Conservation (phyloP, 805 yeast genomes). For the Schizosaccharomyces pombe region DNA sequence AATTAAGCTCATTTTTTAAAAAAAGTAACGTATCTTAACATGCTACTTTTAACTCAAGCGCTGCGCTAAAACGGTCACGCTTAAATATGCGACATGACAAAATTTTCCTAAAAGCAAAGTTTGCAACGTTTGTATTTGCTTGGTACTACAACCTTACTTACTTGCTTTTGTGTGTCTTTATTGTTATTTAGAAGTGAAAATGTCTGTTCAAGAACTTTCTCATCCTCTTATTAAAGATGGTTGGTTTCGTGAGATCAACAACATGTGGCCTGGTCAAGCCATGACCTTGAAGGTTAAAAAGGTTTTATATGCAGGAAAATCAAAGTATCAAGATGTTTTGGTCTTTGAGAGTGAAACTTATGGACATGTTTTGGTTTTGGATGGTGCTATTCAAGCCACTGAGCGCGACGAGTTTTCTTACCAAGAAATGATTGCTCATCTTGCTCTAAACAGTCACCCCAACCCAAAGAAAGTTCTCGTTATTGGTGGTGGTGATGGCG, state of each 20-base stretch:
- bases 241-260: constrained; percentile 89
- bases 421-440: constrained; percentile 94
- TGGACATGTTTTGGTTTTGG: constrained; percentile 87
- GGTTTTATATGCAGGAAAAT: constrained; percentile 60
- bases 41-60: too few species aligned
- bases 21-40: too few species aligned
- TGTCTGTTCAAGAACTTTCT: not conserved
- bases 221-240: constrained; percentile 31
- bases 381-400: constrained; percentile 85
- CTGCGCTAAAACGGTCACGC: too few species aligned
- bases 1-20: too few species aligned
- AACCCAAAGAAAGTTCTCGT: constrained; percentile 83
- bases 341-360: constrained; percentile 82
- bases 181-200: too few species aligned
- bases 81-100: too few species aligned
- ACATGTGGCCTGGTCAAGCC: constrained; percentile 98
- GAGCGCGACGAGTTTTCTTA: constrained; percentile 94
- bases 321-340: constrained; percentile 78
- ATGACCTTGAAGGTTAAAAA: constrained; percentile 75
- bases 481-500: constrained; percentile 98
- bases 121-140: too few species aligned
- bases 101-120: too few species aligned
- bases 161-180: too few species aligned
- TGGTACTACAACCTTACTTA: too few species aligned
- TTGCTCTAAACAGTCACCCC: constrained; percentile 81